Evolutionary conservation across 2,329 filamentous ascomycete genomes (phyloP), one percentile per base, ranked within the genome.

Genomic region (Fusarium sp.): DNA sequence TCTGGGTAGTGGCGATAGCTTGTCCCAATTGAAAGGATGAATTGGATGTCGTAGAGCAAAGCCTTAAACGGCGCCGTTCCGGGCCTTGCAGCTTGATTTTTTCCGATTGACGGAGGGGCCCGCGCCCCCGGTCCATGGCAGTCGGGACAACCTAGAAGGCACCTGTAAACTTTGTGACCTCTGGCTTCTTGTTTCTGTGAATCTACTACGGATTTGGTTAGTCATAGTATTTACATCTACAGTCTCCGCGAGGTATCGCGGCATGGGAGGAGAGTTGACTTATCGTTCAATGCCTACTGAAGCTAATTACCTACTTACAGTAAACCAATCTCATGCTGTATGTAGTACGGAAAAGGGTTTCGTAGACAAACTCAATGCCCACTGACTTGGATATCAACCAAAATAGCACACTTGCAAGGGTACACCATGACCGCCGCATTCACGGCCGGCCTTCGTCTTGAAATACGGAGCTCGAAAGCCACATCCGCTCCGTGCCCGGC

Each of bases 101-200:
- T 73, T 73, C 62, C 62, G 69, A 60, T 36, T 69, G 66, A 73
- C 69, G 55, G 73, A 75, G 72, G 69, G 69, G 69, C 73, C 59
- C 58, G 35, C 33, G 65, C 69, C 73, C 72, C 72, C 47, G 62
- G 73, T 73, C 44, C 31, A 52, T 67, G 69, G 72, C 36, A 68
- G 49, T 59, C 11, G 28, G 38, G 42, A 44, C 22, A 65, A 13
- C 47, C 20, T 31, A n/a, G 15, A 18, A 35, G 44, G 41, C 54
- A 38, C 44, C 28, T 31, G 64, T 66, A 66, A 47, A 57, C 44
- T 51, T 41, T 39, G 41, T 39, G 35, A 31, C 47, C 45, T 57
- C 41, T n/a, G 24, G 26, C 45, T 52, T 36, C 33, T 39, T 49
- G 56, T 51, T 55, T 59, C 42, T 51, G 36, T 45, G 54, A 35